A percentile compares a stretch with the other conserved stretches of the same genome.
Evolutionary conservation across 495 filamentous ascomycete species (phyloP).

Genomic region (Penicillium soppii): DNA sequence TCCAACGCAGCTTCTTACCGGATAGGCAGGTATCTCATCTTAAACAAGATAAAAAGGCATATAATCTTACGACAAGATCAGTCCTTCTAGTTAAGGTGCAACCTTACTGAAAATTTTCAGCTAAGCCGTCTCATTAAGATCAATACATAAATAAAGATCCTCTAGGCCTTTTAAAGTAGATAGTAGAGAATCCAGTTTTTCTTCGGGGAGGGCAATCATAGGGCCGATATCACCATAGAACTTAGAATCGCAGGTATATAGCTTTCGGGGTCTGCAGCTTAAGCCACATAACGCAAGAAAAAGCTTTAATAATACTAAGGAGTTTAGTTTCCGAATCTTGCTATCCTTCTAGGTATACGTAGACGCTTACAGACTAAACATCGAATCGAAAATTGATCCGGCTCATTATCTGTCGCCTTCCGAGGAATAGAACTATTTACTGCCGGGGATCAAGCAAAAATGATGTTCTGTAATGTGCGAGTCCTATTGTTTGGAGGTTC

Average conservation of each 20-base stretch:
- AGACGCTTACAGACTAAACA: slow-evolving; percentile 1
- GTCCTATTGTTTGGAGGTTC: slow-evolving; percentile 7
- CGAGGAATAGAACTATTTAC: slow-evolving; percentile 10
- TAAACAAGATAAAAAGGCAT: slow-evolving; percentile 2
- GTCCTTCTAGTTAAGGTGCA: slow-evolving; percentile 12
- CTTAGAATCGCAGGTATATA: slow-evolving; percentile 5
- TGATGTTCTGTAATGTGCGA: slow-evolving; percentile 11
- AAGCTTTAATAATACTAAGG: slow-evolving; percentile 8
- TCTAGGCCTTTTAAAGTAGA: slow-evolving; percentile 7
- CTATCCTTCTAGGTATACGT: neutral
- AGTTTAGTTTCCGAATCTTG: slow-evolving; percentile 7
- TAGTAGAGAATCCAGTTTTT: slow-evolving; percentile 8
- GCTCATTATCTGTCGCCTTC: slow-evolving; percentile 8
- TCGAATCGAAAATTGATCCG: slow-evolving; percentile 11
- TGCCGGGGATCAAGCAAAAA: slow-evolving; percentile 13
- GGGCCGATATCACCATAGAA: slow-evolving; percentile 10
- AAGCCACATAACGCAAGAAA: slow-evolving; percentile 8
- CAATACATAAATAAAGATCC: slow-evolving; percentile 11
- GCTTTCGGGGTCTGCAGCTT: slow-evolving; percentile 10
- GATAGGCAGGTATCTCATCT: neutral
- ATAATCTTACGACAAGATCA: slow-evolving; percentile 7
- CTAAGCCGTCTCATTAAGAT: slow-evolving; percentile 9
- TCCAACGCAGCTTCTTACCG: slow-evolving; percentile 1
- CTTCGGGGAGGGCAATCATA: slow-evolving; percentile 10
- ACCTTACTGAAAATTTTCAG: slow-evolving; percentile 7